Conservation (phyloP, 352 stramenopile species). For the Phytophthora kernoviae region DNA sequence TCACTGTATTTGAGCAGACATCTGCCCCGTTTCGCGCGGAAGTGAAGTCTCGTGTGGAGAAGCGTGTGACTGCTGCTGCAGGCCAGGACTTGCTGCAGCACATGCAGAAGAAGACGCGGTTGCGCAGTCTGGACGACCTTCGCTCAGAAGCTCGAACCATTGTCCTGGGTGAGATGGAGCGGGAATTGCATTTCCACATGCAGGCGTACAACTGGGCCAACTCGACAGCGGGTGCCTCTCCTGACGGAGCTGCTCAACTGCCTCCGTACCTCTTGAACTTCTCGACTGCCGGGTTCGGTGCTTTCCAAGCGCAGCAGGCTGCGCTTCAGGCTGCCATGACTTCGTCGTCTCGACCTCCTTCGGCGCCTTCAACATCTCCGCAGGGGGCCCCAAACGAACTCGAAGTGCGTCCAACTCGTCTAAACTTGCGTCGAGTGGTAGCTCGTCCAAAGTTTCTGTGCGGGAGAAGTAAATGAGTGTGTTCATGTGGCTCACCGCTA, state of each 20-base stretch:
- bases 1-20: slow-evolving; percentile 77
- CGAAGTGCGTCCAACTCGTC: slow-evolving; percentile 4
- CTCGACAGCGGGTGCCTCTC: slow-evolving; percentile 26
- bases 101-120: slow-evolving; percentile 85
- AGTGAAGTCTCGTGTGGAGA: slow-evolving; percentile 76
- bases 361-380: slow-evolving; percentile 27
- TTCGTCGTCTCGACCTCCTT: slow-evolving; percentile 17
- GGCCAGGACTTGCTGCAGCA: slow-evolving; percentile 79
- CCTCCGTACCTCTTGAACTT: slow-evolving; percentile 68
- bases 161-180: slow-evolving; percentile 75
- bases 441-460: slow-evolving; percentile 17
- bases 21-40: slow-evolving; percentile 68
- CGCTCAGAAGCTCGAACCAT: slow-evolving; percentile 64
- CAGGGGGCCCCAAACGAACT: slow-evolving; percentile 13
- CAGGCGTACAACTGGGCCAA: slow-evolving; percentile 71
- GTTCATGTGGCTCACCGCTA: slow-evolving; percentile 11
- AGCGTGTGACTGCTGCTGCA: slow-evolving; percentile 70
- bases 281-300: slow-evolving; percentile 56
- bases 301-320: slow-evolving; percentile 63
- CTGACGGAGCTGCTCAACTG: slow-evolving; percentile 33
- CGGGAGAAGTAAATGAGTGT: slow-evolving; percentile 21
- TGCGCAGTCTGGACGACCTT: slow-evolving; percentile 73
- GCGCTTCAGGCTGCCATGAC: slow-evolving; percentile 45
- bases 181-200: slow-evolving; percentile 75
- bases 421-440: slow-evolving; percentile 20